These are phyloP conservation scores for Saccharomycopsis hybrid DNA, from an alignment of 1,139 yeast species.

Conservation along the genomic window DNA sequence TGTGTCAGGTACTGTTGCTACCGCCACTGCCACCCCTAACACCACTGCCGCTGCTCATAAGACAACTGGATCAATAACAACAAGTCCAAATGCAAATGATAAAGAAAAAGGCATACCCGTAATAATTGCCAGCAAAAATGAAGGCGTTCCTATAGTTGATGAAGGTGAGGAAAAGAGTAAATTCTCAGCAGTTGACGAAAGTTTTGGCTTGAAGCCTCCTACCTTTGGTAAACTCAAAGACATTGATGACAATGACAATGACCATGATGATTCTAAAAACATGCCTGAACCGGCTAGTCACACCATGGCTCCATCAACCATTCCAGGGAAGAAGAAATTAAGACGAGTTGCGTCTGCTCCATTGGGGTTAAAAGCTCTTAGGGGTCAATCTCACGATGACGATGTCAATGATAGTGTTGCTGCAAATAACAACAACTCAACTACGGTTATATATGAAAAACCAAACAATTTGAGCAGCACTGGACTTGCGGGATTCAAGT, in stretches of 20 bases:
- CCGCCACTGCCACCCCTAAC: too few species aligned
- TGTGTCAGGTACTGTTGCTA: too few species aligned
- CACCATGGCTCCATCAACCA: slow-evolving; percentile 4
- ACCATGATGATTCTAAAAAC: background rate
- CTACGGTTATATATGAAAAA: too few species aligned
- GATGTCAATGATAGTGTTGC: slow-evolving; percentile 20
- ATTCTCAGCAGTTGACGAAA: slow-evolving; percentile 9
- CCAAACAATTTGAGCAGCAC: background rate
- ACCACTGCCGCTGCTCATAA: too few species aligned
- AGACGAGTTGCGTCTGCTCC: slow-evolving; percentile 84
- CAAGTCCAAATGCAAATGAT: background rate
- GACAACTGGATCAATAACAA: background rate
- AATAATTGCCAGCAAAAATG: background rate
- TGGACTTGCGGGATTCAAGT: slow-evolving; percentile 1
- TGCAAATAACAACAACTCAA: too few species aligned
- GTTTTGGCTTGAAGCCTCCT: slow-evolving; percentile 23
- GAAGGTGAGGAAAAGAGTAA: too few species aligned
- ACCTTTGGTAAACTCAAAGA: slow-evolving; percentile 14
- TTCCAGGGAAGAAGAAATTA: slow-evolving; percentile 31
- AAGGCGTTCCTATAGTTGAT: slow-evolving; percentile 13
- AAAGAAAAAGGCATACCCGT: background rate
- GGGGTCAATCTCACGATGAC: slow-evolving; percentile 23
- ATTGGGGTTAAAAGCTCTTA: slow-evolving; percentile 36
- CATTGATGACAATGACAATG: slow-evolving; percentile 1
- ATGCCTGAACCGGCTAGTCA: slow-evolving; percentile 1